These are phyloP conservation scores for Raphanus sativus DNA, from an alignment of 345 rosid genomes.

Conservation along the genomic window DNA sequence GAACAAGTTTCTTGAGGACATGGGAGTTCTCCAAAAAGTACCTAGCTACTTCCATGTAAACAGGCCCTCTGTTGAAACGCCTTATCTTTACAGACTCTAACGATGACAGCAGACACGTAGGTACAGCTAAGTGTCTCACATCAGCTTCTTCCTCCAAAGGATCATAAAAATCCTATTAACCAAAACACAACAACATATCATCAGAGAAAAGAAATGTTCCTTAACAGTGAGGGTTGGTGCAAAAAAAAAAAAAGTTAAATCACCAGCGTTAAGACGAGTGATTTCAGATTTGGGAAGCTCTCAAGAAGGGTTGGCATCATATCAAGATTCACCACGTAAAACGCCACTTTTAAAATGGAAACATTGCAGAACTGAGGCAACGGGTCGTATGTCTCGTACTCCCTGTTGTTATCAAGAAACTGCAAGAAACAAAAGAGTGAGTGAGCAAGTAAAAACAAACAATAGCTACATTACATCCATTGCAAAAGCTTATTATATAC, in stretches of 20 bases:
- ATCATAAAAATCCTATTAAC: conserved; percentile 1
- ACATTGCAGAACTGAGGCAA: conserved; percentile 21
- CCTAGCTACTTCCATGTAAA: conserved; percentile 17
- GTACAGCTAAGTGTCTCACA: neutral
- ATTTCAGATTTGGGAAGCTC: conserved; percentile 13
- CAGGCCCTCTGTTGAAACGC: neutral
- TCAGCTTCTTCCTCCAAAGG: neutral
- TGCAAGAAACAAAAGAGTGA: neutral
- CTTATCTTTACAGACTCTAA: conserved; percentile 27
- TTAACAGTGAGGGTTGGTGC: neutral
- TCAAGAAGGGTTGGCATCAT: conserved; percentile 7
- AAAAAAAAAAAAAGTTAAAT: neutral
- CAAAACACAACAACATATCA: neutral
- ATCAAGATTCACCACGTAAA: neutral
- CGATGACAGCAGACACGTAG: conserved; percentile 25
- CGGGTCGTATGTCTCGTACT: neutral
- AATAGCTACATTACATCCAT: neutral
- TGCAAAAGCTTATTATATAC: too few species aligned
- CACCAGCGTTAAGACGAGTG: neutral
- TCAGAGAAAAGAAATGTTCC: neutral
- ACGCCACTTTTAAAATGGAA: neutral
- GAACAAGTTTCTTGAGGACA: conserved; percentile 12
- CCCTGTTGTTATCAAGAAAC: neutral
- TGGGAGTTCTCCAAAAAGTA: conserved; percentile 13
- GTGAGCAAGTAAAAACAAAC: neutral